Evolutionary conservation across 371 early-diverging fungal genomes (phyloP), one percentile per base, ranked within the genome.

Genomic region (Mucor saturninus): DNA sequence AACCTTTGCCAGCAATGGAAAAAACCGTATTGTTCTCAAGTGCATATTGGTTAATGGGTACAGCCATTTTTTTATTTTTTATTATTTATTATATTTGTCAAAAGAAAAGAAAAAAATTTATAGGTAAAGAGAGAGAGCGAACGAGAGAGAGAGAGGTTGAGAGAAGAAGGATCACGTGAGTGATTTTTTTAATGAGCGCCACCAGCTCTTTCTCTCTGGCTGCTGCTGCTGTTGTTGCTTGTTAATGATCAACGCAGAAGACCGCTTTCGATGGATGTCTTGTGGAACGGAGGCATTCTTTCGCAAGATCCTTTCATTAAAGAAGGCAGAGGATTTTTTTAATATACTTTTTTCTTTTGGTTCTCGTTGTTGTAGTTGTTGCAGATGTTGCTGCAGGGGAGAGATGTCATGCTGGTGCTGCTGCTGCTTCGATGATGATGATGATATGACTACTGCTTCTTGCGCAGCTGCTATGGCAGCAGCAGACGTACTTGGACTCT

Each of bases 1-100:
- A 74, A 39, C 87, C 86, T 59, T 83, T 84, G 66, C 87, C 87
- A 57, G 79, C 83, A 67, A 90, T 87, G 28, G 84, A 79, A 67
- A 88, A 88, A 48, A 81, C 70, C 58, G 79, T 85, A 45, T 76
- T 74, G 67, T 75, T 69, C 10, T 76, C 81, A 28, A 71, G 59
- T 13, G 73, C 66, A 46, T 74, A 74, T 62, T 76, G 65, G 59
- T 78, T 76, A 57, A 77, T 77, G 14, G 81, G 69, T 45, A 67
- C 67, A 59, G 49, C 67, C 79, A 77, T 77, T 45, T 46, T 57
- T 51, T 26, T 38, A 38, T 52, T 45, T 53, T 45, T 21, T 21
- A 21, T 21, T 21, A 21, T 21, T 21, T 21, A 21, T 21, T 37
- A 42, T 64, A 14, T 30, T 8, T 5, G 30, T 32, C 14, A 30